Conservation (phyloP, 2,329 filamentous ascomycete species). For the Cercospora nicotianae region DNA sequence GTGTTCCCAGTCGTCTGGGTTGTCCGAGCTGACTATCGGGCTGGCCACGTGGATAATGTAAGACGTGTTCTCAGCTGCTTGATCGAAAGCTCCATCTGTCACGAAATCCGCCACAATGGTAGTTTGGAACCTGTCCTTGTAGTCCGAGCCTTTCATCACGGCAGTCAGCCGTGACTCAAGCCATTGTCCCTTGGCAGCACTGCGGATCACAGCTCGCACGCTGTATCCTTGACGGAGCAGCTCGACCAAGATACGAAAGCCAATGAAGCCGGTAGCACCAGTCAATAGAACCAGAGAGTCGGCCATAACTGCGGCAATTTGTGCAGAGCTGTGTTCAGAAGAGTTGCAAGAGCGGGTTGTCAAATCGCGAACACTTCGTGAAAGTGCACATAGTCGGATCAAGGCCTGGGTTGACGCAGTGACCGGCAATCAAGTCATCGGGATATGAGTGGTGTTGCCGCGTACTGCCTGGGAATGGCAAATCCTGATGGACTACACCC, state of each 20-base stretch:
- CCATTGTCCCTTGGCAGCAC: conserved; percentile 34
- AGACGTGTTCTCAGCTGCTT: conserved; percentile 37
- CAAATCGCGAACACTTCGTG: not conserved
- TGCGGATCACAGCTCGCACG: conserved; percentile 43
- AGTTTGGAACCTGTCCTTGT: conserved; percentile 34
- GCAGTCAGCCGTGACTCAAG: conserved; percentile 28
- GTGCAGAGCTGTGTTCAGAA: not conserved
- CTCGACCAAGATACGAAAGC: conserved; percentile 38
- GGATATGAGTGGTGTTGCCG: not conserved
- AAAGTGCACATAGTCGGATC: not conserved
- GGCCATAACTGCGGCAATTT: conserved; percentile 6
- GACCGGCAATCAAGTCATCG: not conserved
- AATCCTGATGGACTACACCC: no score
- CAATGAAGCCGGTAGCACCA: conserved; percentile 44
- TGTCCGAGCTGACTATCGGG: conserved; percentile 25
- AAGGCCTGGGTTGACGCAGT: not conserved
- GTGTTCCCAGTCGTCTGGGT: conserved; percentile 8
- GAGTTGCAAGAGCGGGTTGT: not conserved
- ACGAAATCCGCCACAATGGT: conserved; percentile 39
- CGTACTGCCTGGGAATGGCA: not conserved
- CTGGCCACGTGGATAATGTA: conserved; percentile 35
- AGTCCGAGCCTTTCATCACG: not conserved
- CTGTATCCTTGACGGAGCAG: conserved; percentile 41
- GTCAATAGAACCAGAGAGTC: conserved; percentile 37
- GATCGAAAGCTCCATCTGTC: conserved; percentile 37